A percentile compares a stretch with the other conserved stretches of the same genome.
Evolutionary conservation across 352 stramenopile species (phyloP).

Genomic region (Phytopythium boreale): DNA sequence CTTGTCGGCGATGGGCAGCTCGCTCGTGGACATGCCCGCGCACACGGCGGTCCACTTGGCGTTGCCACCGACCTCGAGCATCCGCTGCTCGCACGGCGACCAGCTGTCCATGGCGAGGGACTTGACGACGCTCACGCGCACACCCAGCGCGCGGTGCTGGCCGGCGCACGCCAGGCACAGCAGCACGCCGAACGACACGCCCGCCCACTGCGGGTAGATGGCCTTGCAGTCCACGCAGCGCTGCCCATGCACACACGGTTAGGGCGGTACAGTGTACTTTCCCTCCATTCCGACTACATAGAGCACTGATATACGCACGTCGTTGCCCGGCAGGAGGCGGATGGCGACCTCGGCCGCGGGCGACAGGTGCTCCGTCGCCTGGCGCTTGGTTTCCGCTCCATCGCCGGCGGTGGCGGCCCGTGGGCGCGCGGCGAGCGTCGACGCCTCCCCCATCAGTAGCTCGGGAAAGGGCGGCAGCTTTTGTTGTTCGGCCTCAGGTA

Average conservation of each 20-base stretch:
- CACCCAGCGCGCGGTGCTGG: conserved; percentile 75
- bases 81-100: conserved; percentile 42
- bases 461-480: not conserved
- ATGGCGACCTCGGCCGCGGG: conserved; percentile 47
- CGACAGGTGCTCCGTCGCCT: conserved; percentile 33
- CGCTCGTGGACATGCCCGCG: conserved; percentile 32
- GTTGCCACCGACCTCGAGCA: conserved; percentile 72
- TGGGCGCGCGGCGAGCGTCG: not conserved
- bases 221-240: conserved; percentile 80
- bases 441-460: conserved; percentile 3
- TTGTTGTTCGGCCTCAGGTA: not conserved
- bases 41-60: conserved; percentile 82
- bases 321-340: conserved; percentile 67
- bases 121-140: conserved; percentile 83
- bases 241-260: conserved; percentile 17
- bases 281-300: not conserved
- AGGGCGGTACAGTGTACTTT: not conserved
- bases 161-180: conserved; percentile 75
- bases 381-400: not conserved
- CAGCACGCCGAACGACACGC: conserved; percentile 80
- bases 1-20: conserved; percentile 51
- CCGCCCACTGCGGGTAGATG: conserved; percentile 78
- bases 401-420: not conserved
- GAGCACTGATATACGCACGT: conserved; percentile 65
- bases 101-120: conserved; percentile 80